Base-by-base conservation (phyloP, 2,329 filamentous ascomycete genomes). In the Exophiala viscosa region DNA sequence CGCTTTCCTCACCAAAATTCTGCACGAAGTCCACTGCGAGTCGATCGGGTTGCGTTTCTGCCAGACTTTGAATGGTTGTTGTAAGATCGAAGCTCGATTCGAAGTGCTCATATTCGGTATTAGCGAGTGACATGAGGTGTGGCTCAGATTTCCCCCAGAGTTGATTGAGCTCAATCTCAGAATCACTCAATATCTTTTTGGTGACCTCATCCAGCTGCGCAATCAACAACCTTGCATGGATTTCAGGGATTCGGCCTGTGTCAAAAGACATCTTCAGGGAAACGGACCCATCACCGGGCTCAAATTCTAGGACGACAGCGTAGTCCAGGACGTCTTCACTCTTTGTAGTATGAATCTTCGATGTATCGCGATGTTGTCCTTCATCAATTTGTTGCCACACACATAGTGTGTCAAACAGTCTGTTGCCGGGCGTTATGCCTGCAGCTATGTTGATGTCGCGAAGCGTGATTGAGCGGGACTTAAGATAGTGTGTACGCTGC, bases 351-450 rank as follows among this genome's bases (percentile, higher is more conserved):
- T 64, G 67, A 0, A 92, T 72, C 57, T 62, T 61, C 62, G 71
- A 64, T 3, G 64, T 57, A n/a, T 65, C 59, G 2, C 59, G 56
- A 23, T 73, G 49, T 13, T 68, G 67, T 1, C 68, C 58, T 14
- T 60, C 69, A 1, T 86, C 72, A 0, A 85, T 87, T 64, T 95
- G 86, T 62, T 96, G 91, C 76, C 91, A 96, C 0, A 91, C 84
- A 62, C 95, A 85, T 0, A 96, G 73, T 0, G 85, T 78, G 60
- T 95, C 88, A 60, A 92, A 96, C 0, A 95, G 69, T 1, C 71
- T 70, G 35, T 81, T 76, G 1, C 77, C 73, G 0, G 82, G 74
- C 23, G 76, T 70, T 1, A 86, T 55, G 0, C 77, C 79, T 2
- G 78, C 80, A 1, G 78, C 69, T 59, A 79, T 82, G 62, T 83